Base-by-base conservation (phyloP, 805 yeast genomes). In the Hanseniaspora lindneri region DNA sequence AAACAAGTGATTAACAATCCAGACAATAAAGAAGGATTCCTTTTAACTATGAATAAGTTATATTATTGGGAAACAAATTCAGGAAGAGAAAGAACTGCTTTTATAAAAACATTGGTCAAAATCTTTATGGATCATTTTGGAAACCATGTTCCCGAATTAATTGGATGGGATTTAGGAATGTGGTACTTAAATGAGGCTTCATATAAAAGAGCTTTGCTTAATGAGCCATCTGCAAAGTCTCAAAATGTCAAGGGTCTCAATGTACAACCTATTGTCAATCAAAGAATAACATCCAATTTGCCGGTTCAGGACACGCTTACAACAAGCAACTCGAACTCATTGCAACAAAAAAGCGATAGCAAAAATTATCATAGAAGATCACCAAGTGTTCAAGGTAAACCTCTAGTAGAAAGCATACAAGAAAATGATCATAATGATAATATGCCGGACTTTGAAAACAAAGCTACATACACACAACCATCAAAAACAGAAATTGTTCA, bases 21-120 rank as follows among this genome's bases (percentile, higher is more conserved):
- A 28, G 72, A 65, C 24, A 72, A 72, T 11, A 72, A 69, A 2
- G 72, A 75, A 43, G 86, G 88, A 1, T 69, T 83, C 50, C 52
- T 72, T 0, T 67, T 83, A 47, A 67, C 68, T 16, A 70, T 89
- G 59, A 82, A 82, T 35, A 88, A 87, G 59, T 76, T 72, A 40
- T 89, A 88, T 62, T 88, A 79, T 64, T 88, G 96, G 96, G 79
- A 73, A 53, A 77, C 84, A 0, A 67, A 70, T 49, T 63, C 76
- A 0, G 66, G 77, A 1, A 71, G 72, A 48, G 86, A 77, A 54
- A 70, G 80, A 52, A 69, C 72, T 9, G 78, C 74, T 2, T 80
- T 81, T 63, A 65, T 77, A 17, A 70, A 71, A 8, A 69, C 76
- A 8, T 52, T 80, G 6, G 59, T 79, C 7, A 71, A 74, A 42